phyloP scores from a whole-genome alignment of 176 grass and related monocot species.

The Metroxylon sagu region DNA sequence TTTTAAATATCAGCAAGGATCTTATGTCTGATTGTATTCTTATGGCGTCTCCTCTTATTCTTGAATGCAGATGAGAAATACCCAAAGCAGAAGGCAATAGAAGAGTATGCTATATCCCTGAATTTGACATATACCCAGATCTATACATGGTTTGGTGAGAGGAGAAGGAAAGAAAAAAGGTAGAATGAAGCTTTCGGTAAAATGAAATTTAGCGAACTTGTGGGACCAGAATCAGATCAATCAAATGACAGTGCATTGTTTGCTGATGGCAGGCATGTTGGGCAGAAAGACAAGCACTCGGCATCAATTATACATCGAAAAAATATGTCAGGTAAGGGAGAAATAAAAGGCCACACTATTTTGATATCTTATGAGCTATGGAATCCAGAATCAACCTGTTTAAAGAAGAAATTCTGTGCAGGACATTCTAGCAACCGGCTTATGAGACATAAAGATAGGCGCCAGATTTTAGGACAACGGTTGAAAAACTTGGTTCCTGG shows the following conservation, averaged over 20 bases:
- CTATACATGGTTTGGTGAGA: conserved; percentile 84
- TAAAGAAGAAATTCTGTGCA: too few species aligned
- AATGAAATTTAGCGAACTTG: too few species aligned
- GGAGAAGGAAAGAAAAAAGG: conserved; percentile 87
- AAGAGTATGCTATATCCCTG: conserved; percentile 49
- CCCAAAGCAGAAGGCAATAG: conserved; percentile 52
- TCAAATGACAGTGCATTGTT: too few species aligned
- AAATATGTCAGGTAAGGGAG: background rate
- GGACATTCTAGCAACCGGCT: background rate
- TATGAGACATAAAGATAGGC: conserved; percentile 1
- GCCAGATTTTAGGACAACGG: background rate
- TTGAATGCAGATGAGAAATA: conserved; percentile 53
- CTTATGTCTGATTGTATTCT: too few species aligned
- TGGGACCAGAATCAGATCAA: too few species aligned
- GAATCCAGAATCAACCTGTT: too few species aligned
- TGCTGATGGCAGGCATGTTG: too few species aligned
- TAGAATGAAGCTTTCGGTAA: conserved; percentile 21
- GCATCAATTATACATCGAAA: background rate
- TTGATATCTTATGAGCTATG: too few species aligned
- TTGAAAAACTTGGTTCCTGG: conserved; percentile 6
- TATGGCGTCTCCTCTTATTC: too few species aligned
- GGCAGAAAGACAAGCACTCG: too few species aligned
- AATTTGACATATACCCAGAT: conserved; percentile 76
- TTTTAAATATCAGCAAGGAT: background rate
- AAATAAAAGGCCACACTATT: too few species aligned